These are phyloP conservation scores for Talaromyces liani DNA, from an alignment of 495 filamentous ascomycete genomes.

Conservation along the genomic window DNA sequence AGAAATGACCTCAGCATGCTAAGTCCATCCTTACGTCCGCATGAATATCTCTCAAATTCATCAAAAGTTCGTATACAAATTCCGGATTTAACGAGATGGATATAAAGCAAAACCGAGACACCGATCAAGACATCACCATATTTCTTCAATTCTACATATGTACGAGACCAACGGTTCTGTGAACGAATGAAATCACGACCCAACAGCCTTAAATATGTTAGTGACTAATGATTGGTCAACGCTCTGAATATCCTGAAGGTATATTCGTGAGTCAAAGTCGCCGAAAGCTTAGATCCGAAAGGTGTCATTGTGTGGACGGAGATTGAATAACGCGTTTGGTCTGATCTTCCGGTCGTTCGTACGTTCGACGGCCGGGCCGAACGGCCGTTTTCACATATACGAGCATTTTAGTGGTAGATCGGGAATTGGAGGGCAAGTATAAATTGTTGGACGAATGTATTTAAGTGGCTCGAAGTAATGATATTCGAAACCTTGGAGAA, in stretches of 20 bases:
- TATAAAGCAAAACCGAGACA: background rate
- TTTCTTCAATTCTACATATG: background rate
- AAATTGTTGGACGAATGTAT: background rate
- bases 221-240: too few species aligned
- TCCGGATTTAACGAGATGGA: constrained; percentile 2
- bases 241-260: background rate
- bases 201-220: background rate
- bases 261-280: too few species aligned
- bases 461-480: background rate
- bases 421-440: background rate
- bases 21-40: background rate
- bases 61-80: background rate
- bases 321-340: background rate
- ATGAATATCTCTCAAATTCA: background rate
- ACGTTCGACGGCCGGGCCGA: background rate
- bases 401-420: background rate
- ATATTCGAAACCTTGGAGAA: background rate
- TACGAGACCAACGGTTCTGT: background rate
- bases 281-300: background rate
- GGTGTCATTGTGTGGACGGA: background rate
- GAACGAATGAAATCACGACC: background rate
- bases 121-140: background rate
- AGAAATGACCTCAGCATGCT: background rate
- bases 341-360: background rate
- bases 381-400: background rate